These are phyloP conservation scores for Fusarium drepaniforme DNA, from an alignment of 2,329 filamentous ascomycete genomes.

Conservation along the genomic window DNA sequence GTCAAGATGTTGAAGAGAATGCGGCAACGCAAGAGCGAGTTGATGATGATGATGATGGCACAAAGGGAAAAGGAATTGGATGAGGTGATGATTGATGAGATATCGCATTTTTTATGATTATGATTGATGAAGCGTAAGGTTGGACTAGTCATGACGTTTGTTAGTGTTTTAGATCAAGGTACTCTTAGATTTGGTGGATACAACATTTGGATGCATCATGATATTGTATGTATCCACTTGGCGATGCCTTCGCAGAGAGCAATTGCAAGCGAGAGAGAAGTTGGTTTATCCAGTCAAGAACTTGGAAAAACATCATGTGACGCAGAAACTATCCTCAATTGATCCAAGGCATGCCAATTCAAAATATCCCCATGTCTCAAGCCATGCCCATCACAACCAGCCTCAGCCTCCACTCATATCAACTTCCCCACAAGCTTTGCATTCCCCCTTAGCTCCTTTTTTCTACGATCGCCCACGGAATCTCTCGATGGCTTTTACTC, in stretches of 20 bases:
- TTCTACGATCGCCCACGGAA: slow-evolving; percentile 26
- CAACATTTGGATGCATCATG: not conserved
- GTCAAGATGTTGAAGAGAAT: not conserved
- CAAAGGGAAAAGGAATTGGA: slow-evolving; percentile 4
- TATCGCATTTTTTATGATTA: slow-evolving; percentile 22
- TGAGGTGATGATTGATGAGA: slow-evolving; percentile 33
- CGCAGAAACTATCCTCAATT: not conserved
- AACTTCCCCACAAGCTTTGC: not conserved
- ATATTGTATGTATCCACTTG: not conserved
- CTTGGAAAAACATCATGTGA: not conserved
- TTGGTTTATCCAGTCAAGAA: not conserved
- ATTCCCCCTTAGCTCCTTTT: too few relatives aligned
- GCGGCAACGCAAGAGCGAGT: slow-evolving; percentile 7
- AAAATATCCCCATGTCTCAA: not conserved
- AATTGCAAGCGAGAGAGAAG: not conserved
- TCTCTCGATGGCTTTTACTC: slow-evolving; percentile 32
- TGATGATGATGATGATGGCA: not conserved
- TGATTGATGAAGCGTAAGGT: slow-evolving; percentile 13
- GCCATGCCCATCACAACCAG: not conserved
- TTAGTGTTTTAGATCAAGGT: not conserved
- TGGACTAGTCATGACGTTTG: not conserved
- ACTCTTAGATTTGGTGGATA: not conserved
- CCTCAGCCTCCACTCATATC: slow-evolving; percentile 8
- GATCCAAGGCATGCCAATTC: not conserved
- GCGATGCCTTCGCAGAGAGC: not conserved